phyloP scores from a whole-genome alignment of 2,329 filamentous ascomycete genomes.

The Graphium sp. region DNA sequence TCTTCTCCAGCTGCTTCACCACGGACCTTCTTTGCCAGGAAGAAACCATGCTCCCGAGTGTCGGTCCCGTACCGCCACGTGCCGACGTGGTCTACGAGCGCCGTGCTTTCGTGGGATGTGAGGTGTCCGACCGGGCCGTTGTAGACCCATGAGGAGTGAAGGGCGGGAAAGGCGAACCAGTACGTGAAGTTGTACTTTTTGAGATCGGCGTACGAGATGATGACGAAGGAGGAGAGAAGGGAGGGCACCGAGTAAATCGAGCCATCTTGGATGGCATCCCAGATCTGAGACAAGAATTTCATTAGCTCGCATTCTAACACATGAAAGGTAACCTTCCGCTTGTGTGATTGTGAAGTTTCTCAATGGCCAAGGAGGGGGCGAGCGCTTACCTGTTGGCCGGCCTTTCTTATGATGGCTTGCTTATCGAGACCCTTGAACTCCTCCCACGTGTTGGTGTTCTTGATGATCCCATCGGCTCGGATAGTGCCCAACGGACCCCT shows the following conservation, averaged over 20 bases:
- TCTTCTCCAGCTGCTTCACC: slow-evolving; percentile 15
- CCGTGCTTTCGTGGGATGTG: slow-evolving; percentile 52
- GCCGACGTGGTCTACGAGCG: slow-evolving; percentile 66
- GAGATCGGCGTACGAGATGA: slow-evolving; percentile 85
- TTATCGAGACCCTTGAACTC: slow-evolving; percentile 81
- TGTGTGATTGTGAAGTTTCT: not conserved
- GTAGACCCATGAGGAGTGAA: slow-evolving; percentile 74
- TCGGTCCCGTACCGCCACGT: slow-evolving; percentile 78
- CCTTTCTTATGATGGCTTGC: slow-evolving; percentile 56
- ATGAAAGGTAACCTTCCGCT: not conserved
- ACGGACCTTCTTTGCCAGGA: slow-evolving; percentile 67
- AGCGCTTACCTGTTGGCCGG: slow-evolving; percentile 53
- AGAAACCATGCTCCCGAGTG: slow-evolving; percentile 79
- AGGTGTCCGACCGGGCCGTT: slow-evolving; percentile 37
- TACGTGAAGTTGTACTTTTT: slow-evolving; percentile 98
- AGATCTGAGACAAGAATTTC: slow-evolving; percentile 45
- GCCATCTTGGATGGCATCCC: slow-evolving; percentile 93
- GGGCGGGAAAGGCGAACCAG: slow-evolving; percentile 89
- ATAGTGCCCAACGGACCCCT: slow-evolving; percentile 56
- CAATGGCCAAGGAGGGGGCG: not conserved
- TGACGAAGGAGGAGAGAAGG: slow-evolving; percentile 71
- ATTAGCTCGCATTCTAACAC: not conserved
- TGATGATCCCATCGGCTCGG: slow-evolving; percentile 83
- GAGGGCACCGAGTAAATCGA: slow-evolving; percentile 93
- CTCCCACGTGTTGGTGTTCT: slow-evolving; percentile 91